Evolutionary conservation across 345 rosid genomes (phyloP), one percentile per base, ranked within the genome.

Genomic region (Acer negundo): DNA sequence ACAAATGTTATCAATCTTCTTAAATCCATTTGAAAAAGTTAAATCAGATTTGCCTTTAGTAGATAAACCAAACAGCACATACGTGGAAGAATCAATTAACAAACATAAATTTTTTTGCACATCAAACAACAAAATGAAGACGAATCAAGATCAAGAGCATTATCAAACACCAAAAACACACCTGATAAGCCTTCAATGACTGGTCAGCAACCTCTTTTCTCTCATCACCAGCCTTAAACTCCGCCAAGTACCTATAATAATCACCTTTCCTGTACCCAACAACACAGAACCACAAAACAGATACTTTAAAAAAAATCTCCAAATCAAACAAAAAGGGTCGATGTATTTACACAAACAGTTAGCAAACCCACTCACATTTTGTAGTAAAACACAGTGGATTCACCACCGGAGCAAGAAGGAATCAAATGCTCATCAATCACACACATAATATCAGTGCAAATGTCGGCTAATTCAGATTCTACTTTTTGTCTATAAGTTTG

Each of bases 131-230:
- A 72, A n/a, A 13, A 20, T 20, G 53, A 56, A 38, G 7, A 28
- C n/a, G 15, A 24, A 63, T 62, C 24, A 28, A 63, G 20, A 63
- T 17, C 15, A 40, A 72, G 20, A 40, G 19, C 75, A 59, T 40
- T 59, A 7, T 59, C 46, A 20, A 66, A 53, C 17, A 35, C 69
- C n/a, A 62, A 3, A 12, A 2, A 35, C 26, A 49, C 9, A 86
- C 95, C 93, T 86, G 83, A 83, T 91, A 91, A 38, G 93, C 95
- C 80, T 89, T 89, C 88, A 88, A 76, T 49, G 95, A 89, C 78
- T 80, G 85, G 55, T 89, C 90, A 70, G 95, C 88, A 69, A 85
- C 88, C 67, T 86, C 89, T 77, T 88, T 86, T 77, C 83, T 86
- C 51, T 86, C 92, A 58, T 85, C 75, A 24, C 89, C 89, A 20